Evolutionary conservation across 306 rosid genomes (phyloP).

Genomic region (Biancaea sappan): DNA sequence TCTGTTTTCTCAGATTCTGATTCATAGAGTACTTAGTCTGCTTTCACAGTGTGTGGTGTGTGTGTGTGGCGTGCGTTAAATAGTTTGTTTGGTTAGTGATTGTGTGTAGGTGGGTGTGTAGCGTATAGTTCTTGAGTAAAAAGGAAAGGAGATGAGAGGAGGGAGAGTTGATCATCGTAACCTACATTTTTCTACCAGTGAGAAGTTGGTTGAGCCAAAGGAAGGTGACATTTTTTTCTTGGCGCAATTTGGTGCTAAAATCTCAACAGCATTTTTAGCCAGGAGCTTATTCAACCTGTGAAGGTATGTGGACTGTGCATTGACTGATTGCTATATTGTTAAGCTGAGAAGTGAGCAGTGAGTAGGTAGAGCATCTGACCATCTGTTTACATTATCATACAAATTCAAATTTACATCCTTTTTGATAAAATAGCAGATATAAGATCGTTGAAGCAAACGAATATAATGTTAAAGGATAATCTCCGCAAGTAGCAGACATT

Average conservation of each 20-base stretch:
- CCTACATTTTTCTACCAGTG: not conserved
- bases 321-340: not conserved
- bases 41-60: not conserved
- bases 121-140: not conserved
- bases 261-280: not conserved
- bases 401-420: not conserved
- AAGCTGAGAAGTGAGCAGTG: not conserved
- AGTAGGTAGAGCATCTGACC: not conserved
- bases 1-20: conserved; percentile 42
- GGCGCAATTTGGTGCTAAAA: not conserved
- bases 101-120: not conserved
- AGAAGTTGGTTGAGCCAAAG: not conserved
- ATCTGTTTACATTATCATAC: not conserved
- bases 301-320: not conserved
- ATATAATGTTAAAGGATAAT: not conserved
- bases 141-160: not conserved
- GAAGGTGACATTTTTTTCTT: not conserved
- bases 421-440: not conserved
- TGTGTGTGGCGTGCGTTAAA: not conserved
- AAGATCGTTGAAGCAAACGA: not conserved
- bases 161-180: not conserved
- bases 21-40: conserved; percentile 23
- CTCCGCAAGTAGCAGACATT: not conserved
- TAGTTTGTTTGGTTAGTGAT: not conserved
- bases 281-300: not conserved